Base-by-base conservation (phyloP, 768 basidiomycete genomes). In the Amanita pseudoporphyria region DNA sequence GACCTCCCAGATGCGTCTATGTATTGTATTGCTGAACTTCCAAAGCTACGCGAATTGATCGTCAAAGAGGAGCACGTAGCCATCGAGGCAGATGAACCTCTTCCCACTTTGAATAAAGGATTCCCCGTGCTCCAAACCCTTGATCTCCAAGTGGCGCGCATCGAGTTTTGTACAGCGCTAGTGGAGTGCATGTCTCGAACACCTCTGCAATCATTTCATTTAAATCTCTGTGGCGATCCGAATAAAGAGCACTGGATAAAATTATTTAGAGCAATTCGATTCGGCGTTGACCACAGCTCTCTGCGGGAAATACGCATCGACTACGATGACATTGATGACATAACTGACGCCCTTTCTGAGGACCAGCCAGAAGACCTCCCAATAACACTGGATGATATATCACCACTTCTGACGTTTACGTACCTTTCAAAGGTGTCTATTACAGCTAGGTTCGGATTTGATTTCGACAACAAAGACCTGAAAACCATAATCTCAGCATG, bases 101-200 rank as follows among this genome's bases (percentile, higher is more conserved):
- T 28, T n/a, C 6, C 32, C 13, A 3, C 19, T 12, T 6, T 9
- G n/a, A 14, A 3, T 16, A 47, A 47, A 24, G 35, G 46, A 6
- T 47, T 47, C 13, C 33, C 46, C 3, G 24, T 26, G n/a, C 46
- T 47, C n/a, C 33, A 47, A 47, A 6, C 6, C n/a, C 36, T 47
- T 7, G 9, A 18, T 19, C 6, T 38, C 24, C 13, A 5, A 4
- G 12, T 9, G 9, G 24, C 26, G 9, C 13, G 16, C 9, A 16
- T 38, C 24, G 21, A 24, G n/a, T 38, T 47, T n/a, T 28, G 22
- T n/a, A 36, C 16, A 5, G 5, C 2, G 6, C 26, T 47, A 3
- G 5, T 37, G 7, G 37, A 26, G 13, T 38, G 22, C 16, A 47
- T 38, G 36, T 38, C 35, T 36, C 22, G n/a, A 26, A 28, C 36